A percentile compares a stretch with the other conserved stretches of the same genome.
These are phyloP conservation scores for Leishmania gerbilli DNA, from an alignment of 208 protist genomes.

Conservation along the genomic window DNA sequence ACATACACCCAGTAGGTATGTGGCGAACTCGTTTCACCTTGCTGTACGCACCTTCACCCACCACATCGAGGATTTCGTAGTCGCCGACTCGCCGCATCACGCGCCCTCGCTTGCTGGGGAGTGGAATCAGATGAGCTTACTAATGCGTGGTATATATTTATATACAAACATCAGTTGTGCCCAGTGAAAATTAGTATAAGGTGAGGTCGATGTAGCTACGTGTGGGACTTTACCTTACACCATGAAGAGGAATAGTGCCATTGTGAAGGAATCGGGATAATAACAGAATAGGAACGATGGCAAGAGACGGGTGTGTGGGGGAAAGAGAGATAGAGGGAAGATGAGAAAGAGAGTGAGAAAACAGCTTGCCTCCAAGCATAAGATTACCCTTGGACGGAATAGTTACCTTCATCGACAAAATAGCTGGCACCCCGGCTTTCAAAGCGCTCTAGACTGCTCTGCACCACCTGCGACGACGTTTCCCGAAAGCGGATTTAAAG, in stretches of 20 bases:
- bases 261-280: background rate
- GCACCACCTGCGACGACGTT: background rate
- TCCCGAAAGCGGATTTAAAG: background rate
- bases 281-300: background rate
- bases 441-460: background rate
- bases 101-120: background rate
- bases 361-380: background rate
- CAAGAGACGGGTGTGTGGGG: background rate
- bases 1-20: conserved; percentile 62
- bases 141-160: background rate
- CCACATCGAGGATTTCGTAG: conserved; percentile 81
- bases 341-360: no score
- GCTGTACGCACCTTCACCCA: conserved; percentile 79
- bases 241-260: background rate
- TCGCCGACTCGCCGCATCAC: conserved; percentile 79
- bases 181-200: background rate
- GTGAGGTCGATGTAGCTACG: background rate
- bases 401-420: background rate
- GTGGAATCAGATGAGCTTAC: background rate
- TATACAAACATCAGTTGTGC: background rate
- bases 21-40: conserved; percentile 83
- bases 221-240: background rate
- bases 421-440: background rate
- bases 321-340: background rate
- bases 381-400: background rate